phyloP scores from a whole-genome alignment of 176 grass and related monocot genomes.

The Zea luxurians region DNA sequence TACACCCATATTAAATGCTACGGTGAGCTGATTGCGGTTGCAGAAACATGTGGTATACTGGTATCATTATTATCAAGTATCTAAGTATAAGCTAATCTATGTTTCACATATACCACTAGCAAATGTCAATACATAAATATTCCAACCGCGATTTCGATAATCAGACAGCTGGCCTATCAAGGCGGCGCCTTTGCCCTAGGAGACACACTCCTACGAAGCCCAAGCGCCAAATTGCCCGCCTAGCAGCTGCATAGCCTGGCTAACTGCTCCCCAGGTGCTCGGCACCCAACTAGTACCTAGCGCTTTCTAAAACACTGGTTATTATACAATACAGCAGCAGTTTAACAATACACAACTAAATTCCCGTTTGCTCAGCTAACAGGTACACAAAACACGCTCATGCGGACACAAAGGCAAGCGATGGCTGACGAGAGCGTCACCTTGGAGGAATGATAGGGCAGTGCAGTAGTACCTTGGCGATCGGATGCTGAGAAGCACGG shows the following conservation, averaged over 20 bases:
- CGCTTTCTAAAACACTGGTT: background rate
- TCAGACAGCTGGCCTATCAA: background rate
- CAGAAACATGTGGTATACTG: background rate
- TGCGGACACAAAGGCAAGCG: background rate
- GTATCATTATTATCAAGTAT: slow-evolving; percentile 12
- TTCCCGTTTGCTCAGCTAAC: background rate
- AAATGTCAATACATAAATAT: background rate
- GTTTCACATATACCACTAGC: background rate
- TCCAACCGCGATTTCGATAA: background rate
- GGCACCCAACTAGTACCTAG: background rate
- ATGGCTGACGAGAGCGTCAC: background rate
- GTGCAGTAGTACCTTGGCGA: slow-evolving; percentile 30
- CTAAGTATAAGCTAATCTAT: background rate
- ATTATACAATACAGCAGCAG: background rate
- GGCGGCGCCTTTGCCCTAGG: background rate
- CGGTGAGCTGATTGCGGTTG: background rate
- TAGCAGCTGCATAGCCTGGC: background rate
- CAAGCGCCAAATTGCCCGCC: background rate
- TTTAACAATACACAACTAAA: slow-evolving; percentile 18
- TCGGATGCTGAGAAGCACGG: slow-evolving; percentile 46
- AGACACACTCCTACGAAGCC: background rate
- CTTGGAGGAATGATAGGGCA: background rate
- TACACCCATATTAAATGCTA: background rate
- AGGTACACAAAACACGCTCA: background rate
- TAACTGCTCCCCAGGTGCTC: background rate